These are phyloP conservation scores for Jaapia argillacea DNA, from an alignment of 768 basidiomycete genomes.

Conservation along the genomic window DNA sequence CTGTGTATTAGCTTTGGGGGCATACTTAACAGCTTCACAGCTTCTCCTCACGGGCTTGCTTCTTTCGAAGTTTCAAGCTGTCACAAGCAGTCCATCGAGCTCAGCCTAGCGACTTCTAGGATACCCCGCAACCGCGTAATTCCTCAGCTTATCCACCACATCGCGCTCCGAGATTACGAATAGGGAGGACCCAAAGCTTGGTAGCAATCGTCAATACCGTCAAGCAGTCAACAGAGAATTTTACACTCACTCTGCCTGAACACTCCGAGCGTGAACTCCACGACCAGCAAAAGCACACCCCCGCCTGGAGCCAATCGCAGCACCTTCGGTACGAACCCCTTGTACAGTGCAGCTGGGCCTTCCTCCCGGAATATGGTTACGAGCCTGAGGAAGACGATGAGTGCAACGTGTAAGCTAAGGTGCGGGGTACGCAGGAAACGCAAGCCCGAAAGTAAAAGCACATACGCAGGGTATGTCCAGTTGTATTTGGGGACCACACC, in stretches of 20 bases:
- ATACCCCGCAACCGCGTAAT: neutral
- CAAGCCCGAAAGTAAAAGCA: constrained; percentile 3
- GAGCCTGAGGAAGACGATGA: constrained; percentile 26
- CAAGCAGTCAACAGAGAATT: neutral
- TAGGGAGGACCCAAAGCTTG: neutral
- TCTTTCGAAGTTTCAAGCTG: too few species aligned
- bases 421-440: neutral
- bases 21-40: too few species aligned
- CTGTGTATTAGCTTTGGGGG: too few species aligned
- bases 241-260: constrained; percentile 70
- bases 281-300: constrained; percentile 89
- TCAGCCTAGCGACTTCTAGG: neutral
- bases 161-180: too few species aligned
- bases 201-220: too few species aligned
- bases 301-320: constrained; percentile 92
- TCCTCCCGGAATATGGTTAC: constrained; percentile 80
- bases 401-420: neutral
- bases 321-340: constrained; percentile 94
- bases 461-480: constrained; percentile 86
- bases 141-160: too few species aligned
- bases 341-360: constrained; percentile 79
- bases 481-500: constrained; percentile 82
- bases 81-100: too few species aligned
- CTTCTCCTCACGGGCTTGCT: too few species aligned
- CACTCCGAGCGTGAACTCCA: constrained; percentile 71